Conservation (phyloP, 73 alveolate species). For the Chromera velia region DNA sequence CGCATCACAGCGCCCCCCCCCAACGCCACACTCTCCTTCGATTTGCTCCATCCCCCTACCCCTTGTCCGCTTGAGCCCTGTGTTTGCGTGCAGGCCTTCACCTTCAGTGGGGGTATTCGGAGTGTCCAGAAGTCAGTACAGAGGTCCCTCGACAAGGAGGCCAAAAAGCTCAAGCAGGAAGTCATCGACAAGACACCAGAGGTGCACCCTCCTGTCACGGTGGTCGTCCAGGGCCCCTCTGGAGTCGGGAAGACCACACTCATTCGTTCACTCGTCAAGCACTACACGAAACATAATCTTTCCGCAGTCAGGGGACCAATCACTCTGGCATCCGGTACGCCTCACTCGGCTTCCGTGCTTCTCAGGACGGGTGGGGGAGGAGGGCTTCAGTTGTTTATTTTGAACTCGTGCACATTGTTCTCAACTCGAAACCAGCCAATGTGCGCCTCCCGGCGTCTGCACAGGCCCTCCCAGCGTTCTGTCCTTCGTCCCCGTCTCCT, state of each 20-base stretch:
- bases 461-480: too few species aligned
- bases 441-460: neutral
- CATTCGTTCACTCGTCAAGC: constrained; percentile 89
- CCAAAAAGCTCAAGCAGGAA: neutral
- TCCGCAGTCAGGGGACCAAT: constrained; percentile 78
- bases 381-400: neutral
- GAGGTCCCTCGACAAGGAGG: neutral
- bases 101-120: neutral
- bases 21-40: too few species aligned
- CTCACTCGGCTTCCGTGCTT: constrained; percentile 35
- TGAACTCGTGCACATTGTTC: constrained; percentile 16
- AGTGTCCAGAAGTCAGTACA: neutral
- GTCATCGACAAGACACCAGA: neutral
- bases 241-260: constrained; percentile 94
- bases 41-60: too few species aligned
- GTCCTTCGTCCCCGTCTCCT: neutral
- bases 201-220: constrained; percentile 42
- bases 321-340: constrained; percentile 78
- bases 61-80: neutral
- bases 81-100: neutral
- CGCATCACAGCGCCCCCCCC: too few species aligned
- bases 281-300: constrained; percentile 81
- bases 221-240: constrained; percentile 44
- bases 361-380: neutral
- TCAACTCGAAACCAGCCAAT: constrained; percentile 25